Evolutionary conservation across 2,329 filamentous ascomycete species (phyloP).

Genomic region (Neofusicoccum laricinum): DNA sequence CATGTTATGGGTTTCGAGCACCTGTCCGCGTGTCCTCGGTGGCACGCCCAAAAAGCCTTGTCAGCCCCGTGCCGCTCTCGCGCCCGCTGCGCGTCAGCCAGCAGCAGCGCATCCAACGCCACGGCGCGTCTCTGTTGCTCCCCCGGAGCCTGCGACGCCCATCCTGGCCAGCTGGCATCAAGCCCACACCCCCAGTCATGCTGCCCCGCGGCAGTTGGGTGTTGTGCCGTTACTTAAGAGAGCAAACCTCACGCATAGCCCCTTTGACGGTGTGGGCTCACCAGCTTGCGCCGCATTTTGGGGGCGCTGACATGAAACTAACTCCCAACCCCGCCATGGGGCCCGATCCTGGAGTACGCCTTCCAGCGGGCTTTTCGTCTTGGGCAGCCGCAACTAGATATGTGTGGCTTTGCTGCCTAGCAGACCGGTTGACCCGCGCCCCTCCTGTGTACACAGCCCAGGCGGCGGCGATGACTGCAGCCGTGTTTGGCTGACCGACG

Average conservation of each 20-base stretch:
- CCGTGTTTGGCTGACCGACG: constrained; percentile 2
- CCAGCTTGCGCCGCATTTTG: background rate
- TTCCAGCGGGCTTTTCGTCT: background rate
- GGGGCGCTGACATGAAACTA: background rate
- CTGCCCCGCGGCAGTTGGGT: background rate
- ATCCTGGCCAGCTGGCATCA: background rate
- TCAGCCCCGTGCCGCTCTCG: background rate
- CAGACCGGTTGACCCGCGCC: background rate
- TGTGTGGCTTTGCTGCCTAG: constrained; percentile 6
- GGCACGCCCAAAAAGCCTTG: background rate
- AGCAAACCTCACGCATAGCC: constrained; percentile 3
- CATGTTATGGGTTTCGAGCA: background rate
- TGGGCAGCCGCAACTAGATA: background rate
- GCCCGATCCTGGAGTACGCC: background rate
- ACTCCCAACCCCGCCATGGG: background rate
- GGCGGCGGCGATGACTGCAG: background rate
- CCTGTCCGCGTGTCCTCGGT: background rate
- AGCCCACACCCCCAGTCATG: background rate
- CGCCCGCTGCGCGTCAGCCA: constrained; percentile 1
- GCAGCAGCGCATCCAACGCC: background rate
- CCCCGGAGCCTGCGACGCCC: no score
- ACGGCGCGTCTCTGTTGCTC: background rate
- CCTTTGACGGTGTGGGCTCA: background rate
- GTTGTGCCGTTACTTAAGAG: background rate
- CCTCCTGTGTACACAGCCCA: background rate